phyloP scores from a whole-genome alignment of 2,329 filamentous ascomycete species.

The Fusarium sp. region DNA sequence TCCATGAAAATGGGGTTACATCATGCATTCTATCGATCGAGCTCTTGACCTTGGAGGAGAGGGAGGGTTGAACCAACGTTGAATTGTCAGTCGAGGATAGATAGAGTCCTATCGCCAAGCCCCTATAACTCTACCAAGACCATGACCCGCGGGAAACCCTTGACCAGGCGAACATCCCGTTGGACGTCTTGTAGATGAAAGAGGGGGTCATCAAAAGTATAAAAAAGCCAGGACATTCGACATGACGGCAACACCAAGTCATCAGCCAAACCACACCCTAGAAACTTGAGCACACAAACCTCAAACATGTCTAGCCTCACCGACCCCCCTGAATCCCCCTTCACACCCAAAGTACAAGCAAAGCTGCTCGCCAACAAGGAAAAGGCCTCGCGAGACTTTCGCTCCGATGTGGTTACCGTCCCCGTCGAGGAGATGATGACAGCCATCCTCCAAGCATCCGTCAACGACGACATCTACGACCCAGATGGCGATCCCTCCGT shows the following conservation, averaged over 20 bases:
- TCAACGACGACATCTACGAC: constrained; percentile 45
- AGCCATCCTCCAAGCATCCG: constrained; percentile 42
- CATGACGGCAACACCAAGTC: neutral
- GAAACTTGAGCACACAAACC: neutral
- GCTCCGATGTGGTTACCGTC: constrained; percentile 44
- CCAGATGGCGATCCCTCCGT: constrained; percentile 41
- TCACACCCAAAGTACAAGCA: constrained; percentile 22
- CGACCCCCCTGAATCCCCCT: constrained; percentile 15
- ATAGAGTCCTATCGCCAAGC: no score
- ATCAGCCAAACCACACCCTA: neutral
- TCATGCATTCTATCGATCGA: no score
- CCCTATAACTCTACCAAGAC: no score
- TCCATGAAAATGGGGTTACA: no score
- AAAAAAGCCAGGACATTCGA: neutral
- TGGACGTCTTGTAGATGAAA: no score
- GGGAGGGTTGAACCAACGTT: no score
- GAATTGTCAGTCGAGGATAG: no score
- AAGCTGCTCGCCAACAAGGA: constrained; percentile 22
- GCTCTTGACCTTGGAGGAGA: no score
- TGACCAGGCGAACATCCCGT: no score
- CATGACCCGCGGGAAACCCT: no score
- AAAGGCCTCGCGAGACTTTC: constrained; percentile 40
- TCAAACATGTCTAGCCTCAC: constrained; percentile 22
- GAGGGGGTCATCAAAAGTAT: no score
- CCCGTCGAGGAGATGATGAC: constrained; percentile 43